Evolutionary conservation across 768 basidiomycete genomes (phyloP).

Genomic region (Boletus reticulatus): DNA sequence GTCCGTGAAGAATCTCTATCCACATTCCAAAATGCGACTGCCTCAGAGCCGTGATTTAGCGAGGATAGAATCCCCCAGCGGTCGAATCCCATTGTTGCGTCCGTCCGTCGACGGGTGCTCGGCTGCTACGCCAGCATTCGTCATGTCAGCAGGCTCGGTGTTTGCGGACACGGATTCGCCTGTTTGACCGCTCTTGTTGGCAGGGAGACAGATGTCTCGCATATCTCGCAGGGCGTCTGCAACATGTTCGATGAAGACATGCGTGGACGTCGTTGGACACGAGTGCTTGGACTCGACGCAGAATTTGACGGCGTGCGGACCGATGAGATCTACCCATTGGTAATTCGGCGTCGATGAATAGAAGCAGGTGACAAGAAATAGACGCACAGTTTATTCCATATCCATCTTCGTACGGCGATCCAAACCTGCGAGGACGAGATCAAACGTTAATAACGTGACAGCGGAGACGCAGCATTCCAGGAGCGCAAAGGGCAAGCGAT

Average conservation of each 20-base stretch:
- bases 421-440: slow-evolving; percentile 52
- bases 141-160: not conserved
- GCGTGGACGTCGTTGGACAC: slow-evolving; percentile 66
- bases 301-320: slow-evolving; percentile 78
- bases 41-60: slow-evolving; percentile 19
- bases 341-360: not conserved
- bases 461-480: not conserved
- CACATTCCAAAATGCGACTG: not conserved
- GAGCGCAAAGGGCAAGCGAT: not conserved
- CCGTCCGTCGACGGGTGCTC: not conserved
- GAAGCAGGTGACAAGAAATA: not conserved
- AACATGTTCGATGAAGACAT: slow-evolving; percentile 60
- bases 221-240: slow-evolving; percentile 67
- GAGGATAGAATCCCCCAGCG: not conserved
- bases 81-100: not conserved
- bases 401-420: slow-evolving; percentile 76
- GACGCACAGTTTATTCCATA: slow-evolving; percentile 90
- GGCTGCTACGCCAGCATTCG: not conserved
- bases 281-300: slow-evolving; percentile 90
- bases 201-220: slow-evolving; percentile 46
- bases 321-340: slow-evolving; percentile 65
- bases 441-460: slow-evolving; percentile 4
- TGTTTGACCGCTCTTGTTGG: slow-evolving; percentile 3
- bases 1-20: not conserved
- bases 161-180: not conserved